Conservation (phyloP, 75 land plant genomes). For the Picea sitchensis region DNA sequence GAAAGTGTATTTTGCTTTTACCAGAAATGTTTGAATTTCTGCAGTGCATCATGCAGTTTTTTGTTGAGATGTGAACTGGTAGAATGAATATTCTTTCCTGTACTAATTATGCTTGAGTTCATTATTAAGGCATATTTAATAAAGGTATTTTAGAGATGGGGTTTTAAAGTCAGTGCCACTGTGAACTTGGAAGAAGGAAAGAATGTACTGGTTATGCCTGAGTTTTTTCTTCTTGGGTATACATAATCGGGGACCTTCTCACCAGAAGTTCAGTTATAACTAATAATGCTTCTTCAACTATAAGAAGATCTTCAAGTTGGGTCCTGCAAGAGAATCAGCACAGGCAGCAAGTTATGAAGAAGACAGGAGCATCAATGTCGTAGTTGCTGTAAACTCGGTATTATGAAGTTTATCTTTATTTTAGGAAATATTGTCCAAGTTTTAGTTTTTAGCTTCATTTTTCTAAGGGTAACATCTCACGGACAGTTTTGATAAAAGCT, state of each 20-base stretch:
- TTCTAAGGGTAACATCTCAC: neutral
- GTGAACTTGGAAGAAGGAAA: neutral
- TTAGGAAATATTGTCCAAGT: neutral
- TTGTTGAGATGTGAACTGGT: neutral
- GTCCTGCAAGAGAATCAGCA: neutral
- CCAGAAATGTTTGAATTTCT: neutral
- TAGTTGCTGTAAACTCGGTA: neutral
- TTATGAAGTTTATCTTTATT: neutral
- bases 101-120: neutral
- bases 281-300: neutral
- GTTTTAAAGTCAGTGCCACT: neutral
- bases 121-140: neutral
- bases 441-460: neutral
- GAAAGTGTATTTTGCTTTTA: neutral
- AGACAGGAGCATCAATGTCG: neutral
- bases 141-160: no score
- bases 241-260: neutral
- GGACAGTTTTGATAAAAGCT: neutral
- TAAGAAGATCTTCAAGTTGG: neutral
- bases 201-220: neutral
- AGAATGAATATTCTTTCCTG: neutral
- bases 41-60: neutral
- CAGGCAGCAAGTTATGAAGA: neutral
- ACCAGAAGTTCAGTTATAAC: neutral
- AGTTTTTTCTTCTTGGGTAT: neutral